phyloP scores from a whole-genome alignment of 257 asterid species.

The Ocimum tenuiflorum region DNA sequence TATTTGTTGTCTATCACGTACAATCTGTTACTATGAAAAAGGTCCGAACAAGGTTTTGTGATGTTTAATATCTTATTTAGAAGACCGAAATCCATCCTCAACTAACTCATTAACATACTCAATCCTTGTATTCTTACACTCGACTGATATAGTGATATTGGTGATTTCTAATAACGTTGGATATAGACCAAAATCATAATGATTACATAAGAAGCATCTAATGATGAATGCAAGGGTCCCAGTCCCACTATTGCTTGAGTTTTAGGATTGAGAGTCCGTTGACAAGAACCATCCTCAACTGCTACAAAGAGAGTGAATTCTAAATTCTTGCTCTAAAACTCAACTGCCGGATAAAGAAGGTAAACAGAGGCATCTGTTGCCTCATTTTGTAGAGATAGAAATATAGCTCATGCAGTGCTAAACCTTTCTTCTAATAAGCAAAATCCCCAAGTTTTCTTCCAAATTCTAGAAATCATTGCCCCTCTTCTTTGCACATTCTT shows the following conservation, averaged over 20 bases:
- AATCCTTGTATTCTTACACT: conserved; percentile 3
- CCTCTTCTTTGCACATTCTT: background rate
- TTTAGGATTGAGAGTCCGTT: background rate
- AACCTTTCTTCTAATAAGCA: no score
- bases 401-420: background rate
- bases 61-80: background rate
- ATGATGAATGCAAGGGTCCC: background rate
- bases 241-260: background rate
- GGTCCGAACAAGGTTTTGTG: background rate
- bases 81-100: background rate
- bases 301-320: background rate
- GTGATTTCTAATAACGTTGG: background rate
- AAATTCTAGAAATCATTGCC: background rate
- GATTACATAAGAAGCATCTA: background rate
- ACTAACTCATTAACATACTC: background rate
- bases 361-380: background rate
- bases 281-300: background rate
- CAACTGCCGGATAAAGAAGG: background rate
- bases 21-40: background rate
- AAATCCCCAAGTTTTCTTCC: no score
- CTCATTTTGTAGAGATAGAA: background rate
- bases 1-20: background rate
- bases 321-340: background rate
- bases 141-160: background rate
- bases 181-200: background rate